phyloP scores from a whole-genome alignment of 805 yeast species.

The Hermanozyma aechmeae region DNA sequence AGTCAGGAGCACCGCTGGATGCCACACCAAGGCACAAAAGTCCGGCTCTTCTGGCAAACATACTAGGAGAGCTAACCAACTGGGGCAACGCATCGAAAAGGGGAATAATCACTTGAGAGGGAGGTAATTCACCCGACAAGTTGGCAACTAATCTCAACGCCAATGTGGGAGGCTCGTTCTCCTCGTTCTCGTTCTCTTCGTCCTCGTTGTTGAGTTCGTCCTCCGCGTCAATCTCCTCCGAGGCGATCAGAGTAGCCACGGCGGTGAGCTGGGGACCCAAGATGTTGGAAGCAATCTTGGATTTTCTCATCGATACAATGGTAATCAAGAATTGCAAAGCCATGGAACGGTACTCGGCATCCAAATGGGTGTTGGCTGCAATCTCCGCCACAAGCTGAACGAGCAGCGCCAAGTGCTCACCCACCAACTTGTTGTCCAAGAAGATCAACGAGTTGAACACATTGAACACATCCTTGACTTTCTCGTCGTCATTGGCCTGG shows the following conservation, averaged over 20 bases:
- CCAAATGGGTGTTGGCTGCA: conserved; percentile 53
- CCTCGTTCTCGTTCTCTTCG: conserved; percentile 91
- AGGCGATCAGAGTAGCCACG: conserved; percentile 65
- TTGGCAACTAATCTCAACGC: conserved; percentile 75
- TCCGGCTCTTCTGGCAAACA: conserved; percentile 80
- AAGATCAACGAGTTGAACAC: conserved; percentile 73
- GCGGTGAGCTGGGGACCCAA: conserved; percentile 74
- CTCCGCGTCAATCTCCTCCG: conserved; percentile 69
- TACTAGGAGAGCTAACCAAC: conserved; percentile 44
- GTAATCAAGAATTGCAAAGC: conserved; percentile 80
- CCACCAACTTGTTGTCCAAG: conserved; percentile 69
- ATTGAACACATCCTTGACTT: conserved; percentile 69
- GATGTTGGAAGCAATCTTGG: conserved; percentile 69
- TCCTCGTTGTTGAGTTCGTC: conserved; percentile 71
- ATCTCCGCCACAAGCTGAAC: conserved; percentile 69
- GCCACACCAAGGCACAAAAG: conserved; percentile 73
- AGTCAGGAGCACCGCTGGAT: conserved; percentile 93
- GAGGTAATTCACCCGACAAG: conserved; percentile 80
- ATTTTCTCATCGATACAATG: conserved; percentile 69
- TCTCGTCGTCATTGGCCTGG: conserved; percentile 58
- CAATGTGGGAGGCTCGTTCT: conserved; percentile 65
- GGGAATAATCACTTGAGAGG: conserved; percentile 82
- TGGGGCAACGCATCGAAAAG: conserved; percentile 55
- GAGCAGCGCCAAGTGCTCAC: conserved; percentile 62
- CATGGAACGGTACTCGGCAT: conserved; percentile 74